Evolutionary conservation across 2,329 filamentous ascomycete species (phyloP), one percentile per base, ranked within the genome.

Genomic region (Alternaria longipes): DNA sequence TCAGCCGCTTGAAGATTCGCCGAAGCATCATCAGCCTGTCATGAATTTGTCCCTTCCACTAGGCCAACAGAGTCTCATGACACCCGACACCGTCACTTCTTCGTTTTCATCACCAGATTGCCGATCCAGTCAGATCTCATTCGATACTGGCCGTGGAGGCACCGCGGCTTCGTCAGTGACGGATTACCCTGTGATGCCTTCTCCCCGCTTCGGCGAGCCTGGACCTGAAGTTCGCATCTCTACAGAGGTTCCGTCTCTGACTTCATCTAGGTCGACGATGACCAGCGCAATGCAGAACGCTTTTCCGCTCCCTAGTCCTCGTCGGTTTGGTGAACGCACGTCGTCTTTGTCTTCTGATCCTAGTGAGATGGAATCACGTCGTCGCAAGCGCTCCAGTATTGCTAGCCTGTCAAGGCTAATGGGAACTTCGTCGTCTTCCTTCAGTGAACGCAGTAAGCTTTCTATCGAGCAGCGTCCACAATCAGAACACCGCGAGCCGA

Each of bases 241-340:
- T 32, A 89, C 91, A 64, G 91, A 92, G 67, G 88, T 92, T 14
- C 90, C 91, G 3, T 93, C 91, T 2, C 79, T 89, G 65, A 91
- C 90, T 1, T 93, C 90, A 72, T 92, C 90, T 73, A 89, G 90
- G 67, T 93, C 91, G 9, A 92, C 90, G 9, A 92, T 90, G 86
- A 90, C 83, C 18, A 86, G 89, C 7, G 86, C 88, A 46, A 89
- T 91, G 67, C 91, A 90, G 69, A 81, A 81, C 36, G 84, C 84
- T 45, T 79, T 73, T 50, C 71, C 82, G 54, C 59, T 79, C 59
- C 64, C 65, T 22, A 73, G 76, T 60, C 77, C 79, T 59, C 82
- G 83, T 8, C 83, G 84, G 47, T 72, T 70, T 52, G 78, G 77
- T 44, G 76, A 81, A 34, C 78, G 76, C 40, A 80, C 78, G 4